Evolutionary conservation across 768 basidiomycete species (phyloP).

Genomic region (Auriculariales sp.): DNA sequence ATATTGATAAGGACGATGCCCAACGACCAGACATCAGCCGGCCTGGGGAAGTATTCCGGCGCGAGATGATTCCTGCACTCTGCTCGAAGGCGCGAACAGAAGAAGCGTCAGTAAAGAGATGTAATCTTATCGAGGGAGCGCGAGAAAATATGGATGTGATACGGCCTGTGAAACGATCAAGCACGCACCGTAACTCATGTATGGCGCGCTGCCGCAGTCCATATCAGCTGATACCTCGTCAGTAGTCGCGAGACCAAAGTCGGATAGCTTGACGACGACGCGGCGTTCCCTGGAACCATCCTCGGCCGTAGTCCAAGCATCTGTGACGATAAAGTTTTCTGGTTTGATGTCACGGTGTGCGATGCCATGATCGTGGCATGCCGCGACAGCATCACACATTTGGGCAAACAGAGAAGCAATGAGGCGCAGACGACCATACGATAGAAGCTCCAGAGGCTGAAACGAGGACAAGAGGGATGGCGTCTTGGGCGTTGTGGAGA

Average conservation of each 20-base stretch:
- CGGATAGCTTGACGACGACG: constrained; percentile 90
- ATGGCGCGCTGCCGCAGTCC: constrained; percentile 96
- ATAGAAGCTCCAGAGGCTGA: constrained; percentile 68
- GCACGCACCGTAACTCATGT: constrained; percentile 87
- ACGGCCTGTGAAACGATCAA: too few species aligned
- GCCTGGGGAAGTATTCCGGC: constrained; percentile 85
- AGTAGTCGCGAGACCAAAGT: constrained; percentile 89
- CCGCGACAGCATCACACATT: constrained; percentile 96
- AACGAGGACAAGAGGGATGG: constrained; percentile 80
- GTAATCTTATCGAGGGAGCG: too few species aligned
- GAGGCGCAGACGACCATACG: constrained; percentile 74
- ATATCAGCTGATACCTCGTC: constrained; percentile 86
- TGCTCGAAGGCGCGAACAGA: too few species aligned
- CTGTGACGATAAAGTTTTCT: constrained; percentile 94
- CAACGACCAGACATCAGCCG: constrained; percentile 97
- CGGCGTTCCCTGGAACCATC: constrained; percentile 60
- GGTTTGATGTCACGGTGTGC: constrained; percentile 98
- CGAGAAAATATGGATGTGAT: too few species aligned
- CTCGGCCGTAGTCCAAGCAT: constrained; percentile 44
- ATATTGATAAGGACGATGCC: constrained; percentile 99
- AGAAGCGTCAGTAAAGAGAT: too few species aligned
- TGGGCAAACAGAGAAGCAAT: constrained; percentile 96
- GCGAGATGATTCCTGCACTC: constrained; percentile 97
- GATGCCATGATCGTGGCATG: constrained; percentile 82
- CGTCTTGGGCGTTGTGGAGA: constrained; percentile 74